Evolutionary conservation across 2,329 filamentous ascomycete species (phyloP).

Genomic region (Talaromyces sp.): DNA sequence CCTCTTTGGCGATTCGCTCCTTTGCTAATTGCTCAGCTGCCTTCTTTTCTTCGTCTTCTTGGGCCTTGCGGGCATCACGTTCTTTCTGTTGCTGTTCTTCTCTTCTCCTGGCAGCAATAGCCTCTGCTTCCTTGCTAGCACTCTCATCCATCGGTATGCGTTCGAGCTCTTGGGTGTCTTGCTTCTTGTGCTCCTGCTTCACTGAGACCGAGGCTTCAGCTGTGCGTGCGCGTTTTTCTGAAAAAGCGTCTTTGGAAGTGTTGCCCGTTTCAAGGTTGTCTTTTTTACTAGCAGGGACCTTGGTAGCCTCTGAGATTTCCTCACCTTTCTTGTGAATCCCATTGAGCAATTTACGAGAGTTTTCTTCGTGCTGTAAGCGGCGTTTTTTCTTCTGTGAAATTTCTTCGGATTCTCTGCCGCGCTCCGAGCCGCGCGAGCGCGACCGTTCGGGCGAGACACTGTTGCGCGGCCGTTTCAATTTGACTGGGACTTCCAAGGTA

Average conservation of each 20-base stretch:
- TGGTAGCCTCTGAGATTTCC: constrained; percentile 19
- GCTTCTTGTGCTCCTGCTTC: constrained; percentile 33
- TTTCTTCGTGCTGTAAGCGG: constrained; percentile 41
- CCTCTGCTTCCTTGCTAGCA: constrained; percentile 22
- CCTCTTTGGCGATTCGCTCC: constrained; percentile 34
- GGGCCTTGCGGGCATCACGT: not conserved
- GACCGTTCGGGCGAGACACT: constrained; percentile 42
- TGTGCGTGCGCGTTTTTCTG: constrained; percentile 18
- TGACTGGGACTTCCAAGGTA: constrained; percentile 13
- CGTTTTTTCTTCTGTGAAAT: constrained; percentile 41
- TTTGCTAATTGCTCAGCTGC: constrained; percentile 27
- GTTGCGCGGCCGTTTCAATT: constrained; percentile 41
- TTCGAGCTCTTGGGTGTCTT: constrained; percentile 25
- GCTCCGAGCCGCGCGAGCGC: constrained; percentile 34
- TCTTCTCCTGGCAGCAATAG: constrained; percentile 22
- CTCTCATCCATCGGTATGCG: constrained; percentile 32
- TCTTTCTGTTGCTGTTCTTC: constrained; percentile 21
- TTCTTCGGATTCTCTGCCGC: constrained; percentile 31
- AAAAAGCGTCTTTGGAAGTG: constrained; percentile 17
- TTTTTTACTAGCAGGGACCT: constrained; percentile 9
- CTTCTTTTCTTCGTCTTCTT: constrained; percentile 23
- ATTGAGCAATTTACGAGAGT: constrained; percentile 29
- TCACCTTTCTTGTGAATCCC: constrained; percentile 28
- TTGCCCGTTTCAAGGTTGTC: constrained; percentile 24
- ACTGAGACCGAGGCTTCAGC: constrained; percentile 24